A percentile compares a stretch with the other conserved stretches of the same genome.
phyloP scores from a whole-genome alignment of 1,284 basidiomycete species.

The Pyrrhoderma lamaoense region DNA sequence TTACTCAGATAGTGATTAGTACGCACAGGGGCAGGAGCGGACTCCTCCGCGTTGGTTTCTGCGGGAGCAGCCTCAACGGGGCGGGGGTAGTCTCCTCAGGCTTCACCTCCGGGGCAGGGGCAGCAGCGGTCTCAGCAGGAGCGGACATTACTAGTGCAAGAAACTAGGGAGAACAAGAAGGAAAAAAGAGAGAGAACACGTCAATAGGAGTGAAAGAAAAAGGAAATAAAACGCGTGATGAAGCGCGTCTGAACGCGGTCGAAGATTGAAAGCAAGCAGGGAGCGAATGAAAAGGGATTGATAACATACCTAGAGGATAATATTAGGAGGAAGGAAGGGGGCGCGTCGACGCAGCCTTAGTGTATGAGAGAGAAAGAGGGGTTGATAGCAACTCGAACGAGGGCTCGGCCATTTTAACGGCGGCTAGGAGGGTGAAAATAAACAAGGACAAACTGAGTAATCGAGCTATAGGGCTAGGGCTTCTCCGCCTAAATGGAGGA shows the following conservation, averaged over 20 bases:
- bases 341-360: slow-evolving; percentile 46
- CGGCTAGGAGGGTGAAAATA: too few species aligned
- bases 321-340: slow-evolving; percentile 25
- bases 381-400: slow-evolving; percentile 33
- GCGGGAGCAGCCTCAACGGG: slow-evolving; percentile 28
- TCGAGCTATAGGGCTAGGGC: too few species aligned
- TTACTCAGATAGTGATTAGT: slow-evolving; percentile 21
- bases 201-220: slow-evolving; percentile 1
- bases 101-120: slow-evolving; percentile 26
- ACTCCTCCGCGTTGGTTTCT: slow-evolving; percentile 23
- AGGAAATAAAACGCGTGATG: not conserved
- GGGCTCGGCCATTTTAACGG: not conserved
- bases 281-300: slow-evolving; percentile 12
- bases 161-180: slow-evolving; percentile 32
- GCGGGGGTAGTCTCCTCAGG: slow-evolving; percentile 25
- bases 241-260: too few species aligned
- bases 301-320: slow-evolving; percentile 22
- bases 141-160: slow-evolving; percentile 74
- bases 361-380: slow-evolving; percentile 34
- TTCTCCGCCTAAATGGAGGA: too few species aligned
- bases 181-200: slow-evolving; percentile 22
- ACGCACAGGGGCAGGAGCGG: slow-evolving; percentile 26
- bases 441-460: too few species aligned
- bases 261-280: not conserved
- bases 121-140: slow-evolving; percentile 44